phyloP scores from a whole-genome alignment of 2,329 filamentous ascomycete species.

The Talaromyces amestolkiae region DNA sequence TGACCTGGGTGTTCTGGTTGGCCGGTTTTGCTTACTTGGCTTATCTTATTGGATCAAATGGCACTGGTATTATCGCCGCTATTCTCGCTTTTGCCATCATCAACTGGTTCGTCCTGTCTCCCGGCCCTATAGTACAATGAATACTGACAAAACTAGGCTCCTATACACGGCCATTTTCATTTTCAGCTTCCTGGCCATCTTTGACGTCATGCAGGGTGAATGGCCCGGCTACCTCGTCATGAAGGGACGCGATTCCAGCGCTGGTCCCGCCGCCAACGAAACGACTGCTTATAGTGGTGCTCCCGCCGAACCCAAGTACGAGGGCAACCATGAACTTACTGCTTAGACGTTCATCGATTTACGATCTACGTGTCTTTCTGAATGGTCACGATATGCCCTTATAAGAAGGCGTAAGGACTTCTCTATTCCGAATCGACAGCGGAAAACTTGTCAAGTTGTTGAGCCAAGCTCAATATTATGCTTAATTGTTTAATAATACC shows the following conservation, averaged over 20 bases:
- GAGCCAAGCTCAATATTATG: background rate
- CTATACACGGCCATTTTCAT: constrained; percentile 31
- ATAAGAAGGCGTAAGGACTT: background rate
- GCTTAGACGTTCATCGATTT: constrained; percentile 1
- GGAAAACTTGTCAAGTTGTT: background rate
- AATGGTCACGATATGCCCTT: background rate
- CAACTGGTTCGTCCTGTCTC: constrained; percentile 25
- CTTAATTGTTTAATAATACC: constrained; percentile 11
- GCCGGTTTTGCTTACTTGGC: constrained; percentile 31
- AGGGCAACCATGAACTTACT: constrained; percentile 18
- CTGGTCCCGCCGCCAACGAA: background rate
- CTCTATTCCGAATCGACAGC: background rate
- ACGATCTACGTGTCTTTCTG: background rate
- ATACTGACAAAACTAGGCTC: constrained; percentile 24
- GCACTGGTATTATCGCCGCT: constrained; percentile 25
- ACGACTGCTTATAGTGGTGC: constrained; percentile 12
- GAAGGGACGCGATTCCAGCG: background rate
- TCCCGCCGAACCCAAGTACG: constrained; percentile 18
- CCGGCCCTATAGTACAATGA: background rate
- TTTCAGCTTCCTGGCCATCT: constrained; percentile 29
- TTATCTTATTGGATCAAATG: constrained; percentile 17
- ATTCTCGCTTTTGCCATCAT: constrained; percentile 32
- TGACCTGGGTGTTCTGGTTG: constrained; percentile 35
- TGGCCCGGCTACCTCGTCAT: constrained; percentile 27
- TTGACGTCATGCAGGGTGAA: constrained; percentile 28